Evolutionary conservation across 345 rosid species (phyloP), one percentile per base, ranked within the genome.

Genomic region (Salix brachista): DNA sequence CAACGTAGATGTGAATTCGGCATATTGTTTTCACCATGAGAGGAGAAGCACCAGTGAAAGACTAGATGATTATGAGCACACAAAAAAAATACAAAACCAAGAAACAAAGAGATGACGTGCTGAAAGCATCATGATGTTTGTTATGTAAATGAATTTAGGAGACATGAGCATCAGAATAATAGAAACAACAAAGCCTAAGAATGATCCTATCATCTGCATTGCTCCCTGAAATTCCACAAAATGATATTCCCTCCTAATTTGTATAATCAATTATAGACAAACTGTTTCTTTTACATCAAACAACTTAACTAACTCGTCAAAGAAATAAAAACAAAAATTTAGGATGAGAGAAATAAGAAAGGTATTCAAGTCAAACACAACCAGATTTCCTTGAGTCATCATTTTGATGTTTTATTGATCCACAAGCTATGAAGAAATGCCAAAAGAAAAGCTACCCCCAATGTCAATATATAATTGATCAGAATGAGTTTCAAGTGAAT

Each of bases 141-240:
- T 54, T 18, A 54, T 54, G 61, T 9, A 8, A 41, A 36, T 41
- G 46, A 1, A 41, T 41, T 41, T 41, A 41, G 9, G 46, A 41
- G 3, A 10, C 44, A 7, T 9, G 44, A 41, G 44, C 44, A 41
- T 41, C 11, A 9, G 25, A 58, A 10, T 41, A 60, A 50, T 42
- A 39, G 25, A 25, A 8, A n/a, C 66, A 28, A 41, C 44, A 64
- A 65, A n/a, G 90, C 97, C 99, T 91, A 84, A 48, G 88, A 86
- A 76, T 93, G 86, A 86, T 91, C 92, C 52, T 86, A 78, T 89
- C 86, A 90, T 83, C 89, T 81, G 60, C 83, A 89, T 36, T 85
- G 82, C 71, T 83, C 81, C 75, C 97, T 97, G 2, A 94, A 89
- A 81, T 87, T 81, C 39, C 97, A 81, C 70, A 95, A 75, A 75